These are phyloP conservation scores for Yarrowia sp. DNA, from an alignment of 805 yeast genomes.

Conservation along the genomic window DNA sequence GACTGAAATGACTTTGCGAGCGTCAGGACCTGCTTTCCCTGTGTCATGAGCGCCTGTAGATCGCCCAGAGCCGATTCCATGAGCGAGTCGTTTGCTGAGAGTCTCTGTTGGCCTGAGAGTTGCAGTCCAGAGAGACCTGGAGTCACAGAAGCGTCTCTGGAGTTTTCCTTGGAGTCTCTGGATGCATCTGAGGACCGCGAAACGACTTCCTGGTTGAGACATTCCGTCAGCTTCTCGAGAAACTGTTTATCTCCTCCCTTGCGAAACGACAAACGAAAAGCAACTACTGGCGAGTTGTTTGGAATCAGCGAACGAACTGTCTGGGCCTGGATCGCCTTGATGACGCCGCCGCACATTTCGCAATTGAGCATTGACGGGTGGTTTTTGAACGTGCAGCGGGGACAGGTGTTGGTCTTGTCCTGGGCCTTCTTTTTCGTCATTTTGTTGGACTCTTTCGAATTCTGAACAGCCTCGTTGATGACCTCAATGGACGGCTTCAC, in stretches of 20 bases:
- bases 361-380: conserved; percentile 76
- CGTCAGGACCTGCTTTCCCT: conserved; percentile 68
- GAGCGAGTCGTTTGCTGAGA: conserved; percentile 58
- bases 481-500: conserved; percentile 31
- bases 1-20: conserved; percentile 46
- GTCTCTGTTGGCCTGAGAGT: conserved; percentile 51
- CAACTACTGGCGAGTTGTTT: not conserved
- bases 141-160: conserved; percentile 26
- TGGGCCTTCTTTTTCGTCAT: not conserved
- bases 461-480: not conserved
- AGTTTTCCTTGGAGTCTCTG: not conserved
- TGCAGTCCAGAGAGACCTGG: conserved; percentile 72
- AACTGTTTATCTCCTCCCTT: conserved; percentile 24
- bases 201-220: not conserved
- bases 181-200: not conserved
- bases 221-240: not conserved
- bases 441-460: not conserved
- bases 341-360: conserved; percentile 78
- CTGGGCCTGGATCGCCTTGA: conserved; percentile 33
- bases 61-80: conserved; percentile 72
- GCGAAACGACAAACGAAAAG: not conserved
- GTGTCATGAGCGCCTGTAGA: conserved; percentile 69
- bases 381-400: conserved; percentile 74
- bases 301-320: not conserved
- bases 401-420: conserved; percentile 41